Conservation (phyloP, 2,329 filamentous ascomycete species). For the Blastomyces emzantsi region DNA sequence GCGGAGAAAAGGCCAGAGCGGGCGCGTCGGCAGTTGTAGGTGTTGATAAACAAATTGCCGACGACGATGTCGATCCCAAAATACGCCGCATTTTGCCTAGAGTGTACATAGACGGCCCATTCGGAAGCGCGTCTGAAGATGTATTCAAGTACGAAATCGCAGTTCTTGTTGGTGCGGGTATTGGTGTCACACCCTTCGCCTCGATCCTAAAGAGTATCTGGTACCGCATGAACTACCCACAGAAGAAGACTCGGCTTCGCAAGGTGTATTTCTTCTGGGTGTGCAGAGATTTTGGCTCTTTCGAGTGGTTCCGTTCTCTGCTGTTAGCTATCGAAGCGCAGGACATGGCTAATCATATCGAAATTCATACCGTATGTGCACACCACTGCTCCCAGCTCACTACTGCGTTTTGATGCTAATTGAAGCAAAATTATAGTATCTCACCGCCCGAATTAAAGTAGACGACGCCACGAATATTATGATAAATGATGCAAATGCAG, state of each 20-base stretch:
- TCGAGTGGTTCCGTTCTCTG: constrained; percentile 82
- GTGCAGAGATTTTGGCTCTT: constrained; percentile 76
- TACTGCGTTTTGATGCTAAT: not conserved
- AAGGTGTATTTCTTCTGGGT: constrained; percentile 95
- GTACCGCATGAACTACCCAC: constrained; percentile 85
- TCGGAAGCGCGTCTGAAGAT: constrained; percentile 77
- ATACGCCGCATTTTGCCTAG: constrained; percentile 66
- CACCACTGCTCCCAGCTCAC: not conserved
- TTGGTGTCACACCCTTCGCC: constrained; percentile 45
- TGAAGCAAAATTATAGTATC: constrained; percentile 43
- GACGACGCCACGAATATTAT: constrained; percentile 86
- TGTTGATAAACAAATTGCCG: constrained; percentile 48
- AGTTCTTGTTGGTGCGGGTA: constrained; percentile 43
- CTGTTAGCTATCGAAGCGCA: constrained; percentile 78
- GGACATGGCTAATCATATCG: constrained; percentile 73
- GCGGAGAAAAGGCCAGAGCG: constrained; percentile 22
- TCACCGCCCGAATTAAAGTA: constrained; percentile 77
- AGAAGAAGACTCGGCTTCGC: constrained; percentile 61
- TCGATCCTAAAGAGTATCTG: constrained; percentile 69
- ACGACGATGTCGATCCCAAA: constrained; percentile 54
- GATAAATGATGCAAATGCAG: constrained; percentile 80
- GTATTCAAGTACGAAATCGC: constrained; percentile 57
- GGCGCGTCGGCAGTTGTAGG: constrained; percentile 57
- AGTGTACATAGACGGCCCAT: constrained; percentile 76
- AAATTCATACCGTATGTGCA: constrained; percentile 53